Base-by-base conservation (phyloP, 108 stramenopile genomes). In the Cyclostephanos tholiformis region DNA sequence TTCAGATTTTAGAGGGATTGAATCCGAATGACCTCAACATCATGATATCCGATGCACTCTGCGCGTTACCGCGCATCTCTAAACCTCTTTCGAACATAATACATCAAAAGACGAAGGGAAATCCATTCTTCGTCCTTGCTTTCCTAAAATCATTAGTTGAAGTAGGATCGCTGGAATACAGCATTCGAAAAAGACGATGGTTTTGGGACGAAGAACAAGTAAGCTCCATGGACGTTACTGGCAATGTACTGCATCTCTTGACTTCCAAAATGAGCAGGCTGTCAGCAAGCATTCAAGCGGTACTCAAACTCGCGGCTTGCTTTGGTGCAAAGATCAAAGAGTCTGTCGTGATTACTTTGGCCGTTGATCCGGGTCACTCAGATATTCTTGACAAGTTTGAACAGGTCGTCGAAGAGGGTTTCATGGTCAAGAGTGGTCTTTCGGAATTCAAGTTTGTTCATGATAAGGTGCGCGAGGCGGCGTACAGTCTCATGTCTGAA, bases 391-490 rank as follows among this genome's bases (percentile, higher is more conserved):
- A 27, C 14, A 48, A 59, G 13, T 19, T 77, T 12, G 71, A 74
- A 17, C 19, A 59, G 22, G 38, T 32, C 14, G 56, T 60, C 20
- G 36, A 53, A 49, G 71, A 74, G 17, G 77, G 57, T 13, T 74
- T 67, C 62, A 67, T 79, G 36, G 35, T 38, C 4, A 59, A 19
- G 30, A 65, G 26, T 7, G 64, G 56, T 39, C 17, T 38, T 38
- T 23, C 68, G 35, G 43, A 41, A 20, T 81, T 70, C 50, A 66
- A 30, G 39, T 86, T 86, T 63, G 68, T 65, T 9, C 85, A 85
- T 52, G 85, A 86, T 56, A 76, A 69, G 52, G 67, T 86, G 14
- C 76, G 71, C 46, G 83, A 86, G 67, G 85, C 85, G 23, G 85
- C 85, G 6, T 86, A 86, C 58, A 77, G 71, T 17, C 53, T 86